Conservation (phyloP, 148 eudicot genomes). For the Silene uniflora region DNA sequence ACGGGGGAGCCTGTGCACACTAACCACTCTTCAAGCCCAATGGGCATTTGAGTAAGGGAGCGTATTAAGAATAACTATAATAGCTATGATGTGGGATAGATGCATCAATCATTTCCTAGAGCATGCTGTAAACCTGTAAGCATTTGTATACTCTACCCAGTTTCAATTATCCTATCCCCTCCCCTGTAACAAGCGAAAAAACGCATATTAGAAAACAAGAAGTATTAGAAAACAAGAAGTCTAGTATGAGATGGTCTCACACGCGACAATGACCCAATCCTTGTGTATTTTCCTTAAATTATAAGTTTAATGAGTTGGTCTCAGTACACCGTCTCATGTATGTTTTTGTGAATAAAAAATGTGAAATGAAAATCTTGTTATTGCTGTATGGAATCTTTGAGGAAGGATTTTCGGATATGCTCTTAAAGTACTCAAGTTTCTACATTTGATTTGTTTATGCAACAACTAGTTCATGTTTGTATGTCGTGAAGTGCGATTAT, state of each 20-base stretch:
- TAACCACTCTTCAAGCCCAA: no score
- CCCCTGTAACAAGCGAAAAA: neutral
- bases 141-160: neutral
- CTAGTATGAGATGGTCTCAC: neutral
- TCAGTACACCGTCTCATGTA: no score
- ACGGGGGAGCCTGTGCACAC: no score
- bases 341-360: neutral
- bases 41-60: no score
- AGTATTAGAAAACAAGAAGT: no score
- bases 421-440: neutral
- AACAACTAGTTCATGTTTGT: neutral
- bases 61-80: no score
- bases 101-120: conserved; percentile 2
- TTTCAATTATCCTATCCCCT: neutral
- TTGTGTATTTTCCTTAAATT: no score
- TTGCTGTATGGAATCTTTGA: neutral
- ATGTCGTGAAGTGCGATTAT: neutral
- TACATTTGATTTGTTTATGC: neutral
- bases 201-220: no score
- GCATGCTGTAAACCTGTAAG: conserved; percentile 2
- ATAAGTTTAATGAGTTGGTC: no score
- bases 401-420: neutral
- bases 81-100: neutral
- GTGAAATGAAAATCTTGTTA: conserved; percentile 1
- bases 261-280: neutral